Evolutionary conservation across 192 early-diverging fungal genomes (phyloP), one percentile per base, ranked within the genome.

Genomic region (Backusella psychrophila): DNA sequence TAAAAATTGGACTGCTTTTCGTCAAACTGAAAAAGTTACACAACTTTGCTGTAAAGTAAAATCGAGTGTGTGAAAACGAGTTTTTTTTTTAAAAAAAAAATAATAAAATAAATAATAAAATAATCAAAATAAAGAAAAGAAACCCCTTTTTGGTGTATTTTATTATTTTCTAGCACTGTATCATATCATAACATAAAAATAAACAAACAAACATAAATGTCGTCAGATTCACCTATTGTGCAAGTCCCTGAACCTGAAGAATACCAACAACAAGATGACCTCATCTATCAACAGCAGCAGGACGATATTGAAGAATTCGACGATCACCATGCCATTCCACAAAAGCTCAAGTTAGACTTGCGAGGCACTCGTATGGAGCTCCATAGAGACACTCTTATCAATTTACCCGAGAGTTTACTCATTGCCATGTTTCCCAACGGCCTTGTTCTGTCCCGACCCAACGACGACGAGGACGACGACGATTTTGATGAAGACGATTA

Each of bases 341-440:
- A 82, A 52, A 86, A 85, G 44, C 80, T 91, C 14, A 79, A 85
- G 56, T 83, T 91, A 11, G 86, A 91, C 66, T 78, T 91, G 6
- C 82, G 88, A 42, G 90, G 90, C 17, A 87, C 82, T n/a, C 80
- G 85, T 21, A 81, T 91, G 41, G 84, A 87, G 74, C 83, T 91
- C 66, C 86, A 89, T 73, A 81, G 90, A 34, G 87, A 91, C 33
- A 82, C 84, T 1, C 81, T 91, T 9, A 83, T 88, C 76, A 83
- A 78, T 70, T 75, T 90, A 17, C 89, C 89, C 26, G 89, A 90
- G 72, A 87, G 86, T 77, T 80, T 90, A 66, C 79, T 90, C 66
- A 86, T 85, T 69, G 86, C 85, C 77, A 90, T 90, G 89, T 90
- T 90, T 73, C 89, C 89, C 31, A 87, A 89, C 66, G 89, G 89